Evolutionary conservation across 2,329 filamentous ascomycete genomes (phyloP).

Genomic region (Neofusicoccum sp.): DNA sequence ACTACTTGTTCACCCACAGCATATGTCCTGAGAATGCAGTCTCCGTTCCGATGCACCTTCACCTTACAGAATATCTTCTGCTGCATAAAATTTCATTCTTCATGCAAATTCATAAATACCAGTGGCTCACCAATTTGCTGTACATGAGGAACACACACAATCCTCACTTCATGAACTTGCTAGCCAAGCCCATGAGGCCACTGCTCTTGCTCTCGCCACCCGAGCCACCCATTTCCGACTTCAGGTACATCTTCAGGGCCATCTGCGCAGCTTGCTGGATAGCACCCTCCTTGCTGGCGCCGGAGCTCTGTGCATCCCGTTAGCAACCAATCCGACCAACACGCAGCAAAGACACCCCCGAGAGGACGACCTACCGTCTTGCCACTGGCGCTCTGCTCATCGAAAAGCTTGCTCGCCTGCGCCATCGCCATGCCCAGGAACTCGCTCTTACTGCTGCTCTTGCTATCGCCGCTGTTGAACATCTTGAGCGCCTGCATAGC

Average conservation of each 20-base stretch:
- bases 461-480: conserved; percentile 60
- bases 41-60: too few relatives aligned
- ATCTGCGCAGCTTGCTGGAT: conserved; percentile 78
- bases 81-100: not conserved
- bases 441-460: conserved; percentile 61
- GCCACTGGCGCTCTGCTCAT: conserved; percentile 57
- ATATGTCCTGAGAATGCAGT: too few relatives aligned
- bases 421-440: conserved; percentile 85
- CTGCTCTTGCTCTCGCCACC: conserved; percentile 45
- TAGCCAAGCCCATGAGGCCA: conserved; percentile 58
- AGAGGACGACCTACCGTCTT: conserved; percentile 45
- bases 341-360: conserved; percentile 42
- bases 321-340: conserved; percentile 35
- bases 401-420: conserved; percentile 77
- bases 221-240: conserved; percentile 60
- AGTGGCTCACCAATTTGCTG: not conserved
- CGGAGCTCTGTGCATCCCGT: conserved; percentile 33
- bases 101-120: conserved; percentile 4
- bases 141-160: not conserved
- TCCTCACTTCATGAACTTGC: conserved; percentile 55
- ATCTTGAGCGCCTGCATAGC: conserved; percentile 80
- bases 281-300: conserved; percentile 75
- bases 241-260: conserved; percentile 88
- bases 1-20: too few relatives aligned
- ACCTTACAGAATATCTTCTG: not conserved